phyloP scores from a whole-genome alignment of 176 grass and related monocot genomes.

The Triticum turgidum region DNA sequence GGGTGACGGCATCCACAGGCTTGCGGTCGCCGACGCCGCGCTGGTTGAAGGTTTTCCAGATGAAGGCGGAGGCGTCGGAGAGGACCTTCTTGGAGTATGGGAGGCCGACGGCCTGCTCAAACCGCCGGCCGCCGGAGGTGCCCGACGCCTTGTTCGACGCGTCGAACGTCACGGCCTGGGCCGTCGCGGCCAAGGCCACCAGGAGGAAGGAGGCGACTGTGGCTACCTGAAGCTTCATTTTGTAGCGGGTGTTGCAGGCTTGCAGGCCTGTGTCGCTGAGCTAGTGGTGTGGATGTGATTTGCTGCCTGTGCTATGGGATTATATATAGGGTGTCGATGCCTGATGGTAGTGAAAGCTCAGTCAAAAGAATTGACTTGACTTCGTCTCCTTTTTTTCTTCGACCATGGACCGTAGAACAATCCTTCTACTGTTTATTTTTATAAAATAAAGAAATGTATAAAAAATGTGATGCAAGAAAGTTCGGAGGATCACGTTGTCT shows the following conservation, averaged over 20 bases:
- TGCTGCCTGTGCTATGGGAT: neutral
- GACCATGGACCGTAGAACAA: no score
- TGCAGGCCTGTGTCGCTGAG: neutral
- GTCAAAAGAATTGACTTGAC: constrained; percentile 1
- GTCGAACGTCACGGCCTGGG: constrained; percentile 49
- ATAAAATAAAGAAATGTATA: no score
- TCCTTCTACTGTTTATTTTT: no score
- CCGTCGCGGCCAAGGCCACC: neutral
- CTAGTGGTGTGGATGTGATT: neutral
- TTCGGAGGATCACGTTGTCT: neutral
- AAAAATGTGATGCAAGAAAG: neutral
- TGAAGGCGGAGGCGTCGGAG: constrained; percentile 60
- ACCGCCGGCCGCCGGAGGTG: constrained; percentile 58
- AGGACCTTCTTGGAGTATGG: constrained; percentile 65
- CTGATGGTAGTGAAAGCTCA: neutral
- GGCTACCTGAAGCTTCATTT: neutral
- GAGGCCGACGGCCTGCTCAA: constrained; percentile 50
- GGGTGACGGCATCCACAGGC: constrained; percentile 40
- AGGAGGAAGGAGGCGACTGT: constrained; percentile 14
- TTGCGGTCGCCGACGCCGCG: constrained; percentile 25
- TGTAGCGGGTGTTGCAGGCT: neutral
- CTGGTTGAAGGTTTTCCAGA: constrained; percentile 60
- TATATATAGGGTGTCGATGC: neutral
- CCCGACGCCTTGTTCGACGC: constrained; percentile 51
- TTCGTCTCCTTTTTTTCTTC: neutral